Evolutionary conservation across 2,329 filamentous ascomycete species (phyloP).

Genomic region (Fusarium luffae): DNA sequence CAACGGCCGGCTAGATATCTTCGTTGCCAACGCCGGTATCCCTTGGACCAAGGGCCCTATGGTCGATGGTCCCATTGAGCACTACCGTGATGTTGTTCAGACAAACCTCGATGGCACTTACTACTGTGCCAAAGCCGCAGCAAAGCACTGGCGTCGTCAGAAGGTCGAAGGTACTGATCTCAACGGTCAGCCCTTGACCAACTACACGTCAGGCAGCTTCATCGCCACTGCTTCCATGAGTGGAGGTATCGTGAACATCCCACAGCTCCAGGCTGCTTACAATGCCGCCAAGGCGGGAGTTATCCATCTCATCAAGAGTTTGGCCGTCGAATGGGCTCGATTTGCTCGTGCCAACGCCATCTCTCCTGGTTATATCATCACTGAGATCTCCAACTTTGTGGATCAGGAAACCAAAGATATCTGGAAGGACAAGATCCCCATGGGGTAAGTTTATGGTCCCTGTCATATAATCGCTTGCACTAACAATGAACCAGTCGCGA

Average conservation of each 20-base stretch:
- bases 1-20: slow-evolving; percentile 77
- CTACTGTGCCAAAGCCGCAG: slow-evolving; percentile 77
- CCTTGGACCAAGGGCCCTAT: slow-evolving; percentile 76
- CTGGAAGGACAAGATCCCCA: slow-evolving; percentile 45
- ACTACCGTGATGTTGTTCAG: slow-evolving; percentile 73
- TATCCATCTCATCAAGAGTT: slow-evolving; percentile 65
- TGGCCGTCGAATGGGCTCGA: slow-evolving; percentile 67
- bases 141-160: slow-evolving; percentile 74
- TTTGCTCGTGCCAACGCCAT: slow-evolving; percentile 68
- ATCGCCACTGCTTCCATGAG: slow-evolving; percentile 65
- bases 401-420: slow-evolving; percentile 43
- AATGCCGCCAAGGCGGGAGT: slow-evolving; percentile 67
- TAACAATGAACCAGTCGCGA: slow-evolving; percentile 39
- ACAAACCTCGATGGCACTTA: slow-evolving; percentile 80
- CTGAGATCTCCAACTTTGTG: slow-evolving; percentile 45
- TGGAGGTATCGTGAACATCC: slow-evolving; percentile 62
- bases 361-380: slow-evolving; percentile 51
- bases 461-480: neutral
- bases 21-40: slow-evolving; percentile 80
- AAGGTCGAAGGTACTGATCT: slow-evolving; percentile 67
- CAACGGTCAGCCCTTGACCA: slow-evolving; percentile 33
- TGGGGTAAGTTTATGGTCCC: slow-evolving; percentile 32
- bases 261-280: slow-evolving; percentile 65
- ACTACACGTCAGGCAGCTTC: slow-evolving; percentile 56
- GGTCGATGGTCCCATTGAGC: slow-evolving; percentile 71